Evolutionary conservation across 176 grass and related monocot species (phyloP), one percentile per base, ranked within the genome.

Genomic region (Cenchrus purpureus): DNA sequence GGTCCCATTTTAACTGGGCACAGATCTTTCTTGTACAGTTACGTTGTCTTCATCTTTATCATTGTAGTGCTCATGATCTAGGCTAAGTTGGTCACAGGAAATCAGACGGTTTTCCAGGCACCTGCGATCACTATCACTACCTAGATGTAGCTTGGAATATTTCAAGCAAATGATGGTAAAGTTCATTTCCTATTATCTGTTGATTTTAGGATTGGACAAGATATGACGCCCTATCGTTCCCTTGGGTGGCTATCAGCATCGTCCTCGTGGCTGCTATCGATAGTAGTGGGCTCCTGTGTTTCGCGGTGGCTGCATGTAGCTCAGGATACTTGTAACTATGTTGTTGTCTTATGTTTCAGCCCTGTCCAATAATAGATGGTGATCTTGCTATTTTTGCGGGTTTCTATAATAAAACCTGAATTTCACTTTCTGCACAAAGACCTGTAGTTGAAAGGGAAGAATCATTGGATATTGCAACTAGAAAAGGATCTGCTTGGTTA

Each of bases 361-460:
- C 52, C 62, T 42, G 17, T 68, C 28, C 40, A 55, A 81, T 71
- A 82, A 65, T 78, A 29, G 58, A 73, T 32, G 31, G 58, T 44
- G 73, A 52, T 55, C 65, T 57, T 45, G 11, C 32, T 71, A 51
- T 77, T 25, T 78, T 63, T 3, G 10, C 29, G 0, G 40, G 19
- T 32, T 87, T 53, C 59, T 68, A 51, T 79, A 32, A 67, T 68
- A 9, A 12, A 10, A 32, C 79, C 59, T 42, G 15, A 37, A 49
- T 60, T 77, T 79, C 79, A 78, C 80, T 87, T 68, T 74, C 29
- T 20, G 5, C 74, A n/a, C 76, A 83, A 83, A 83, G 67, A 73
- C 3, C 2, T 74, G 6, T 4, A 60, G 17, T 11, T 83, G 79
- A 83, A 67, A 86, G 58, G 8, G 29, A 53, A 44, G 29, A 78